Evolutionary conservation across 2,329 filamentous ascomycete species (phyloP).

Genomic region (Colletotrichum caudatum): DNA sequence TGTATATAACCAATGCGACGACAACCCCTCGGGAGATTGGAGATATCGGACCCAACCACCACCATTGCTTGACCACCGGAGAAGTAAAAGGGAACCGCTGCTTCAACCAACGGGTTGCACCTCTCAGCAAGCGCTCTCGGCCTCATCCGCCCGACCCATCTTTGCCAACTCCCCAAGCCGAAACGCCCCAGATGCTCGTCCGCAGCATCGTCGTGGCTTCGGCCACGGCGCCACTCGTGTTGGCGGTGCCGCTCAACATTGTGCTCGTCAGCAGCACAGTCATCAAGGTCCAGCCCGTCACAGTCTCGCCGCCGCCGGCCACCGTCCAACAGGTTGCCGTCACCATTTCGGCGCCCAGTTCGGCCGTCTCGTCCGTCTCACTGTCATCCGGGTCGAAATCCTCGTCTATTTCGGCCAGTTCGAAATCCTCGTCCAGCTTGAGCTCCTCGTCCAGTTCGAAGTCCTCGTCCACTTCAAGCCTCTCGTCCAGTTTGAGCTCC

Average conservation of each 20-base stretch:
- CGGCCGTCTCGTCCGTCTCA: background rate
- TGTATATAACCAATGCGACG: background rate
- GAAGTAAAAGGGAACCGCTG: background rate
- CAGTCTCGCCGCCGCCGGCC: background rate
- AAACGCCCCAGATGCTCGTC: background rate
- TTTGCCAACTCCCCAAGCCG: background rate
- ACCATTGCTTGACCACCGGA: background rate
- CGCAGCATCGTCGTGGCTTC: background rate
- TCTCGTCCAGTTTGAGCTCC: too few species aligned
- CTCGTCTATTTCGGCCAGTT: too few species aligned
- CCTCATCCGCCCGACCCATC: background rate
- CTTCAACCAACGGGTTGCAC: background rate
- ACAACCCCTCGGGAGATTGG: background rate
- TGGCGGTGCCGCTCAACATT: background rate
- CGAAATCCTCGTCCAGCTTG: too few species aligned
- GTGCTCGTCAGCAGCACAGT: background rate
- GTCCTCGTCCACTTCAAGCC: too few species aligned
- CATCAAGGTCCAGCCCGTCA: background rate
- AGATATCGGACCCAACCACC: background rate
- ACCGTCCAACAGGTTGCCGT: background rate
- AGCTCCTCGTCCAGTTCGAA: too few species aligned
- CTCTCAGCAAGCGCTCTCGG: background rate
- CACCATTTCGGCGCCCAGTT: background rate
- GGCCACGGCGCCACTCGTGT: background rate
- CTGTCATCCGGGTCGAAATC: background rate